Base-by-base conservation (phyloP, 768 basidiomycete genomes). In the Lepiota brunneoincarnata region DNA sequence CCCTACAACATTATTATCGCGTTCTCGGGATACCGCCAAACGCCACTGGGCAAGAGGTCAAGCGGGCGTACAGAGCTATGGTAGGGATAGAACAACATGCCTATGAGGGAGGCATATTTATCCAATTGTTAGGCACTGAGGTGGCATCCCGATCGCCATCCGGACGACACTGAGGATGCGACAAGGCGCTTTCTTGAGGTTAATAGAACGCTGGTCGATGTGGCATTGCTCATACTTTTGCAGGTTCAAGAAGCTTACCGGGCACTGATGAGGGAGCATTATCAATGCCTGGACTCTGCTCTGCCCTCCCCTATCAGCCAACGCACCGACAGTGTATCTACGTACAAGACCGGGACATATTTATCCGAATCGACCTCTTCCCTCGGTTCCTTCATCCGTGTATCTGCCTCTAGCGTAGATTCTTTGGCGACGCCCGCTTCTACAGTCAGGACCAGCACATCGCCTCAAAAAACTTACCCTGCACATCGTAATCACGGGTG, bases 61-160 rank as follows among this genome's bases (percentile, higher is more conserved):
- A 75, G 66, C 69, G 73, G 48, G 83, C 84, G 12, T 87, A 87
- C 69, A 84, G 79, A 69, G 78, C 74, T 65, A 72, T 81, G 70
- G 85, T 85, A 70, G 61, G 58, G 42, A 54, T 62, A 58, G 53
- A 58, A 56, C 59, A 54, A 44, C 55, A 42, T 59, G 58, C 61
- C 59, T 51, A 71, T 64, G 24, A 49, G 58, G 56, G 53, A 56
- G 53, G 51, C 62, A 44, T 59, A 56, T 56, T 67, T 50, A 57
- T 61, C 48, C 51, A 41, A 49, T 57, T 54, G 42, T 55, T 59
- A 68, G 84, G 84, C 82, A 59, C 69, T 86, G 51, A 76, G 75
- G 62, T 87, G 84, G 83, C 84, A 87, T 59, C 84, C 84, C 58
- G 84, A 86, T 68, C 83, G 82, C 56, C 81, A 83, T 66, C 75